phyloP scores from a whole-genome alignment of 1,139 yeast genomes.

The Yamadazyma conglobata region DNA sequence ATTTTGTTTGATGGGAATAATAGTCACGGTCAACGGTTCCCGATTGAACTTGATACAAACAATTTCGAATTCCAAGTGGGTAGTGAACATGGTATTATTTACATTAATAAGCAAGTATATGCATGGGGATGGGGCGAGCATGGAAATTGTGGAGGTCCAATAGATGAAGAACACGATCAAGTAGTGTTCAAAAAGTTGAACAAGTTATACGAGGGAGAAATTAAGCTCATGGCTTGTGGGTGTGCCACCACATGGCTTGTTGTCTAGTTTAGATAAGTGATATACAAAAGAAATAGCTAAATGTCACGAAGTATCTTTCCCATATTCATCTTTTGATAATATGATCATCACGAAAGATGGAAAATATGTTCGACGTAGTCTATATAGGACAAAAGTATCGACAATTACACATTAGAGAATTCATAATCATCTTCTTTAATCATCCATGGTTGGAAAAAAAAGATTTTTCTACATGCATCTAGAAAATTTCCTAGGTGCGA shows the following conservation, averaged over 20 bases:
- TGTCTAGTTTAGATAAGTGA: no score
- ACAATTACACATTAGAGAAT: conserved; percentile 17
- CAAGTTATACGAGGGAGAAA: conserved; percentile 24
- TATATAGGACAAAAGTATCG: conserved; percentile 67
- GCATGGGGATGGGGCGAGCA: conserved; percentile 99
- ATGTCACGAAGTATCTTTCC: conserved; percentile 79
- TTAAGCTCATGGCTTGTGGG: conserved; percentile 32
- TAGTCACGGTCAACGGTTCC: conserved; percentile 66
- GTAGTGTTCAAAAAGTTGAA: conserved; percentile 41
- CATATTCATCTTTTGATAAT: conserved; percentile 62
- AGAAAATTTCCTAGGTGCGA: conserved; percentile 5
- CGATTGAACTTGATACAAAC: conserved; percentile 14
- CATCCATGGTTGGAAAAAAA: conserved; percentile 16
- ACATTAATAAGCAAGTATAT: conserved; percentile 31
- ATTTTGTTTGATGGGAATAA: conserved; percentile 66
- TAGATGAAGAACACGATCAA: conserved; percentile 16
- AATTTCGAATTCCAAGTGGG: conserved; percentile 48
- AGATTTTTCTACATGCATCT: conserved; percentile 7
- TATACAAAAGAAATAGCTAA: conserved; percentile 8
- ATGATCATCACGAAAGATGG: conserved; percentile 56
- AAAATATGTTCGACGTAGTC: conserved; percentile 73
- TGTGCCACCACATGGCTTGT: conserved; percentile 46
- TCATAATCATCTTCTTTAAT: conserved; percentile 21
- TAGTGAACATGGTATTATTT: conserved; percentile 78
- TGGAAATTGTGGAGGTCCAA: conserved; percentile 76